Evolutionary conservation across 2,329 filamentous ascomycete genomes (phyloP).

Genomic region (Aspergillus bombycis): DNA sequence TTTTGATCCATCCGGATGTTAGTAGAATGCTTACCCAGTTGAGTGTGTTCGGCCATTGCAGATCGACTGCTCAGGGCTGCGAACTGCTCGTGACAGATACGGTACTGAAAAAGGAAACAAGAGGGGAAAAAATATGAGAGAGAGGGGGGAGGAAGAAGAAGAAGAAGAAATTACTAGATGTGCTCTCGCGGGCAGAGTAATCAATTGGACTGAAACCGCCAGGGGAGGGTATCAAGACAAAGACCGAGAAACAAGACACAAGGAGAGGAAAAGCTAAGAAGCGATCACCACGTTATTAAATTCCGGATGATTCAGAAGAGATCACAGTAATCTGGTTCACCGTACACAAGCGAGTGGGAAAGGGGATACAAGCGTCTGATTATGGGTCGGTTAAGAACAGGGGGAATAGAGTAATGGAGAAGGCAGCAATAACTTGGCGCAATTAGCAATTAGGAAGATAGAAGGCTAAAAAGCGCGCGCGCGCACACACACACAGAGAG

Average conservation of each 20-base stretch:
- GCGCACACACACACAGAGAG: not conserved
- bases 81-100: not conserved
- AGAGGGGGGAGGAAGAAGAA: too few species aligned
- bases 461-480: not conserved
- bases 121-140: too few species aligned
- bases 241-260: not conserved
- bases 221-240: not conserved
- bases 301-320: not conserved
- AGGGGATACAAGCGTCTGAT: not conserved
- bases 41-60: constrained; percentile 9
- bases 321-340: not conserved
- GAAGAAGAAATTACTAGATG: not conserved
- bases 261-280: not conserved
- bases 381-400: not conserved
- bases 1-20: not conserved
- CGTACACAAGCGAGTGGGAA: not conserved
- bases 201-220: not conserved
- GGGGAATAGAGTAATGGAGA: not conserved
- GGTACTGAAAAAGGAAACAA: not conserved
- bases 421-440: constrained; percentile 1
- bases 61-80: not conserved
- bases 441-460: not conserved
- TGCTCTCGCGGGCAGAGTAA: not conserved
- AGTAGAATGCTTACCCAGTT: not conserved
- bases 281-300: not conserved